Base-by-base conservation (phyloP, 441 rosid genomes). In the Populus hybrid region DNA sequence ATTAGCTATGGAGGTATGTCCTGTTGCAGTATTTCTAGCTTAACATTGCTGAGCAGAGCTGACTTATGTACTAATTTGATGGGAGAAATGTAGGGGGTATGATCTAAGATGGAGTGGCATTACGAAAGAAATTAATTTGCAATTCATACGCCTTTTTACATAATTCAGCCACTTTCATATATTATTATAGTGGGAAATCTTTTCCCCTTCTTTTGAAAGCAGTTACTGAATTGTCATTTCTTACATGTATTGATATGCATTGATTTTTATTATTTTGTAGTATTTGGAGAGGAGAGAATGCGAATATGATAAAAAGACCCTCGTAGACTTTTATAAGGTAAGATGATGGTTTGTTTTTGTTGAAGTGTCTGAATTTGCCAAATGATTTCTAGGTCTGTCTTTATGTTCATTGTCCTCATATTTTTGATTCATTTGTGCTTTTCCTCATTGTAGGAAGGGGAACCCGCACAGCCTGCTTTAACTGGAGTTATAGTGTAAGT, bases 401-500 rank as follows among this genome's bases (percentile, higher is more conserved):
- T 7, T 4, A 2, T 65, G 21, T 35, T 18, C 50, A 19, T 24
- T 35, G 57, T 76, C 73, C 50, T 63, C 40, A 32, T 9, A 70
- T 46, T 34, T 30, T n/a, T 19, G 7, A 53, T 80, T 28, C 36
- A 26, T 70, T 3, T 23, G 46, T 18, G 50, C 21, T 19, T 50
- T 26, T 23, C 6, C 70, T 65, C 38, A 35, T 46, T 80, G 11
- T 80, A 93, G 98, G 95, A 89, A 81, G 93, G 75, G 83, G 90
- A 90, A 72, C 80, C 84, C 35, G 79, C 78, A 32, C 83, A 81
- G 64, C 97, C 97, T 46, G 85, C 87, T 80, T 67, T 94, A 73
- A 88, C 88, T 2, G 97, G 93, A 79, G 96, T 96, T 32, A 88
- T 92, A 69, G 97, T 92, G 99, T 96, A 86, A 86, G 97, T 83